Evolutionary conservation across 78 protist species (phyloP), one percentile per base, ranked within the genome.

Genomic region (Dictyostelium brefeldianum): DNA sequence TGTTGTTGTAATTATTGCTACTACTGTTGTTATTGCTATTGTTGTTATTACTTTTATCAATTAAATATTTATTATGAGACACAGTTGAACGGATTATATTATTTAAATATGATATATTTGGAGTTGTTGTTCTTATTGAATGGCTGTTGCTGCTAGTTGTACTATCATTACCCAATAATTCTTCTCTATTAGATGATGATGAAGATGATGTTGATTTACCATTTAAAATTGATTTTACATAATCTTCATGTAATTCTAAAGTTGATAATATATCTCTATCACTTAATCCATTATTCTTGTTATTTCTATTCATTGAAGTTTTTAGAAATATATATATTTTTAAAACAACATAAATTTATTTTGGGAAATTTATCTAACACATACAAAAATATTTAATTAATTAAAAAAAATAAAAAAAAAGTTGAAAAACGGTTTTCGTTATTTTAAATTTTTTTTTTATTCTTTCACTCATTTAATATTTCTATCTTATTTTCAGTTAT

Each of bases 211-310:
- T 22, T 25, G 41, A 41, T 36, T 79, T 29, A 11, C 51, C 51
- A 56, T 41, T 41, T 36, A 77, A 50, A 50, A 87, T 27, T 77
- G 84, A 77, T 51, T 64, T 74, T 47, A 87, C 43, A 87, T 87
- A 87, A 20, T 77, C 85, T 47, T 87, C 51, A 77, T 77, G 46
- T 51, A 87, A 41, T 51, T 77, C 93, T 29, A 87, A 64, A 47
- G 11, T 56, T 15, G 79, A 31, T 50, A 87, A 77, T 22, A 87
- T 50, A 31, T 87, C 93, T 84, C 74, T 54, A 64, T 84, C 91
- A 67, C 25, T 67, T 67, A 67, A 67, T 48, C 75, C 75, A 67
- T 67, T 31, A 2, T 50, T 47, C 12, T 81, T 50, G 10, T 46
- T n/a, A n/a, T n/a, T 73, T 18, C 20, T 73, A 22, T 46, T 27